A percentile compares a stretch with the other conserved stretches of the same genome.
Conservation (phyloP, 495 filamentous ascomycete genomes). For the Penicillium fimorum region DNA sequence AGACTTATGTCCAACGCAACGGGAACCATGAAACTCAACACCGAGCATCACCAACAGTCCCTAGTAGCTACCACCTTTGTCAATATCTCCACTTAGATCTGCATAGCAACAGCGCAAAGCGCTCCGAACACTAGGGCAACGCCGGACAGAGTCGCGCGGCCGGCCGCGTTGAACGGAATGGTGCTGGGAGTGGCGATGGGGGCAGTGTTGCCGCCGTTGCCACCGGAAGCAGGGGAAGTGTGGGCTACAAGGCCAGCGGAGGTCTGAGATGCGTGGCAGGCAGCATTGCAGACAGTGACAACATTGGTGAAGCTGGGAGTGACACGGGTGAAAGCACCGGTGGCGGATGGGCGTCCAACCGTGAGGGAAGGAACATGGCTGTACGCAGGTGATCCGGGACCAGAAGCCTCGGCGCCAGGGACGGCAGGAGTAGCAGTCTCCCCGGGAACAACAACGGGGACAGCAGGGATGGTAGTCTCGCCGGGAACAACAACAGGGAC, state of each 20-base stretch:
- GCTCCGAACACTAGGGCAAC: constrained; percentile 26
- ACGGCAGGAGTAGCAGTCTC: neutral
- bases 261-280: constrained; percentile 8
- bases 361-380: constrained; percentile 1
- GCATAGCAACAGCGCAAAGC: constrained; percentile 22
- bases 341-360: neutral
- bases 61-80: neutral
- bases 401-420: neutral
- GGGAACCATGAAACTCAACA: constrained; percentile 12
- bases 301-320: constrained; percentile 3
- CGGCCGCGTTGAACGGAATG: constrained; percentile 29
- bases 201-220: constrained; percentile 7
- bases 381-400: neutral
- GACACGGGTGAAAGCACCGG: constrained; percentile 4
- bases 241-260: constrained; percentile 1
- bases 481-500: too few relatives aligned
- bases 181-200: constrained; percentile 13
- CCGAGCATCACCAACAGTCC: constrained; percentile 3
- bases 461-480: too few relatives aligned
- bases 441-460: neutral
- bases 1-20: constrained; percentile 13
- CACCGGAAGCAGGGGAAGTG: neutral
- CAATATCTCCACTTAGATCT: constrained; percentile 13
- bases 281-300: constrained; percentile 13
- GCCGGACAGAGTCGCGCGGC: constrained; percentile 29